phyloP scores from a whole-genome alignment of 495 filamentous ascomycete species.

The Pyronema domesticum region DNA sequence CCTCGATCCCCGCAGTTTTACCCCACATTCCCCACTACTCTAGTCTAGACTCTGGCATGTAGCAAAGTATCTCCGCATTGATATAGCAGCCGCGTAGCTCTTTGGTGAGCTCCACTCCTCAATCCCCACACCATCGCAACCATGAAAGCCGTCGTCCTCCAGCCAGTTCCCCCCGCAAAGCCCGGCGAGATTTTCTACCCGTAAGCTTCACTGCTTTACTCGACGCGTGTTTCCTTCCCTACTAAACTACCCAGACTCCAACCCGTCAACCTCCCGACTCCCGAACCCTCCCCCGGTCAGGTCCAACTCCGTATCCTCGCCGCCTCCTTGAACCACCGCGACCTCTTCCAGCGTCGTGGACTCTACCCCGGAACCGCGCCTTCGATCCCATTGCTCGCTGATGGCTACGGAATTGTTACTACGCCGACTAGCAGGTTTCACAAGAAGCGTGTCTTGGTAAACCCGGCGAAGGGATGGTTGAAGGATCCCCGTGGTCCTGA shows the following conservation, averaged over 20 bases:
- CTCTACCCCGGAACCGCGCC: slow-evolving; percentile 75
- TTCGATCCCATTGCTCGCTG: slow-evolving; percentile 50
- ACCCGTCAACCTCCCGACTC: slow-evolving; percentile 39
- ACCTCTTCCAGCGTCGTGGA: slow-evolving; percentile 79
- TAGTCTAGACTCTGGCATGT: no score
- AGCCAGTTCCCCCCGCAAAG: slow-evolving; percentile 28
- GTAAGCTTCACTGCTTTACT: slow-evolving; percentile 27
- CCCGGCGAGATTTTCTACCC: slow-evolving; percentile 78
- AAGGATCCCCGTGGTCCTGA: slow-evolving; percentile 55
- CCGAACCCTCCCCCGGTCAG: slow-evolving; percentile 39
- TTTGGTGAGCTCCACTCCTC: no score
- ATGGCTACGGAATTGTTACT: slow-evolving; percentile 59
- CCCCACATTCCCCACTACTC: no score
- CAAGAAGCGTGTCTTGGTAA: slow-evolving; percentile 53
- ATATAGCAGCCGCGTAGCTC: no score
- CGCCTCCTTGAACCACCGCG: slow-evolving; percentile 76
- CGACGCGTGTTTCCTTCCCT: background rate
- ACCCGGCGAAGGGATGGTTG: slow-evolving; percentile 59
- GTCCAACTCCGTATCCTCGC: slow-evolving; percentile 53
- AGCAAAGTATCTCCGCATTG: no score
- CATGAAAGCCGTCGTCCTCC: slow-evolving; percentile 3
- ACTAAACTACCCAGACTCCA: slow-evolving; percentile 36
- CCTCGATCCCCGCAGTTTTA: no score
- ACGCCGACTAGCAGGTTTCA: slow-evolving; percentile 34
- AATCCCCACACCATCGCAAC: background rate